These are phyloP conservation scores for Nicotiana undulata DNA, from an alignment of 257 asterid species.

Conservation along the genomic window DNA sequence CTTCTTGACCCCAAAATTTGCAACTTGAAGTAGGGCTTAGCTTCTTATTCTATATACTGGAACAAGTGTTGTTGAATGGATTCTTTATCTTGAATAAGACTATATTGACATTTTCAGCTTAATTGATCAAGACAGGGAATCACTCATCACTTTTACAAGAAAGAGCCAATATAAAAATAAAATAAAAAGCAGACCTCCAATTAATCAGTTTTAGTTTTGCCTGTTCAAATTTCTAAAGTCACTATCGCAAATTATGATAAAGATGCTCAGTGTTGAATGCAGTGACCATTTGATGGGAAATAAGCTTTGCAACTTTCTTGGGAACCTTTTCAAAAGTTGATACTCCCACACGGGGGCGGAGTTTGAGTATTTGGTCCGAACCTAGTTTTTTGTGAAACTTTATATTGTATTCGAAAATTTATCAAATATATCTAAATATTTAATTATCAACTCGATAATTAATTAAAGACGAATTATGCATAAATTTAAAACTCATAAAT, in stretches of 20 bases:
- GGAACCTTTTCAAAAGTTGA: background rate
- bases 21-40: conserved; percentile 27
- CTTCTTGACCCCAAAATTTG: conserved; percentile 8
- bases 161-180: background rate
- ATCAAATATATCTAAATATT: no score
- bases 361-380: no score
- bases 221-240: background rate
- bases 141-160: background rate
- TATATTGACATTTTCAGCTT: conserved; percentile 2
- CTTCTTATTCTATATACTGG: background rate
- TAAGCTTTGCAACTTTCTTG: background rate
- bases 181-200: background rate
- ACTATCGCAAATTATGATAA: background rate
- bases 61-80: conserved; percentile 11
- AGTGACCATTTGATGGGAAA: background rate
- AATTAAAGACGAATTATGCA: no score
- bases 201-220: background rate
- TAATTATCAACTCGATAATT: no score
- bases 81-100: conserved; percentile 12
- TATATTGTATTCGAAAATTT: no score
- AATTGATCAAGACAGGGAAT: conserved; percentile 5
- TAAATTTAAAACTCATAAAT: no score
- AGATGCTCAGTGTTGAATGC: background rate
- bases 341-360: background rate
- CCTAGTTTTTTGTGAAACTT: no score